Conservation (phyloP, 306 rosid genomes). For the Castanospermum australe region DNA sequence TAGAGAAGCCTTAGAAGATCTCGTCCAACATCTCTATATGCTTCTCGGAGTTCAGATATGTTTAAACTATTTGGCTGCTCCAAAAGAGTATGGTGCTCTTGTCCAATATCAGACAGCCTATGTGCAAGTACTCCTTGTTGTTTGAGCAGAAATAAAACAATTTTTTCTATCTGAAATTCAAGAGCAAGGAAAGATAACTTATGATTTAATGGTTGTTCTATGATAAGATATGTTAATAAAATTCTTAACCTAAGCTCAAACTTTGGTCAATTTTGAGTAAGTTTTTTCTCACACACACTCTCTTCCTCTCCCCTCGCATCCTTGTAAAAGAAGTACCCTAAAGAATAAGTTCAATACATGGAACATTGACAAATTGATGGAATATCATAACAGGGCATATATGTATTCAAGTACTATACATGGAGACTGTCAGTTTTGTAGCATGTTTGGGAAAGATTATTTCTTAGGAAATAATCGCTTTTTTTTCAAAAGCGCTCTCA, state of each 20-base stretch:
- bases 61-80: conserved; percentile 58
- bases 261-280: not conserved
- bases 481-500: no score
- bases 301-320: not conserved
- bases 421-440: not conserved
- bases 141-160: conserved; percentile 83
- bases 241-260: not conserved
- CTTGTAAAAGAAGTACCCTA: not conserved
- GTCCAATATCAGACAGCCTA: conserved; percentile 62
- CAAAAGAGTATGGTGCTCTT: conserved; percentile 54
- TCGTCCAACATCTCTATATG: conserved; percentile 72
- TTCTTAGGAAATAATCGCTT: no score
- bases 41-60: conserved; percentile 59
- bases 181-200: conserved; percentile 2
- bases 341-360: not conserved
- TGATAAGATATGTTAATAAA: not conserved
- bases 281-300: not conserved
- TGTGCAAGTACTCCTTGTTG: conserved; percentile 93
- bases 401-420: not conserved
- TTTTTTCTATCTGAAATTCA: conserved; percentile 71
- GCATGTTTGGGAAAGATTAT: no score
- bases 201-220: not conserved
- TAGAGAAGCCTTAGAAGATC: conserved; percentile 83
- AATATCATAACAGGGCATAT: not conserved
- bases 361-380: not conserved